Evolutionary conservation across 805 yeast genomes (phyloP), one percentile per base, ranked within the genome.

Genomic region (Zygotorulaspora chibaensis): DNA sequence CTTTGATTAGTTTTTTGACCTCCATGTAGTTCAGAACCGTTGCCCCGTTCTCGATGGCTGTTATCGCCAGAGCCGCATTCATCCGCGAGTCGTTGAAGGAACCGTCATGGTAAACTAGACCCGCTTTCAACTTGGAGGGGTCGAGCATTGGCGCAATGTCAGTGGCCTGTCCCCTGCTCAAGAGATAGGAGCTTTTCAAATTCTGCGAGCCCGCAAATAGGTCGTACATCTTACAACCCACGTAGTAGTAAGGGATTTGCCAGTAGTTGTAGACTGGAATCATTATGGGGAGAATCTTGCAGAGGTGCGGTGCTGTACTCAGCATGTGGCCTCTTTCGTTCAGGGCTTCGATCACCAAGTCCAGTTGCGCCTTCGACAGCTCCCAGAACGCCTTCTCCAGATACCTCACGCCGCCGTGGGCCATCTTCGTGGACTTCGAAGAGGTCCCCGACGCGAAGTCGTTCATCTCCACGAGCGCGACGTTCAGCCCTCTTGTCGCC

Each of bases 391-490:
- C 97, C 72, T 90, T 90, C 66, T 90, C 98, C 61, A 90, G 76
- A 67, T 90, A 90, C 60, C 98, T 76, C 35, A 90, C 96, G 65
- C 98, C 98, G 55, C 98, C 98, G 64, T 90, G 98, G 36, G 96
- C 96, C 82, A 90, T 86, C 71, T 90, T 90, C 40, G 98, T 90
- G 12, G 96, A 86, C 60, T 89, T 86, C 29, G 96, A 88, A 8
- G 95, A 85, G 12, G 97, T 91, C 35, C 96, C 96, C 8, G 88
- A 76, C 7, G 96, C 96, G 62, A 85, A 90, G 71, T 90, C 98
- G 53, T 80, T 81, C 62, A 84, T 84, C 68, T 90, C 98, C 48
- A 90, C 76, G 47, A 90, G 67, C 42, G 95, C 86, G 35, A 88
- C 96, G 61, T 87, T 86, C 56, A 89, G 77, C 39, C 97, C 97